Base-by-base conservation (phyloP, 2,329 filamentous ascomycete species). In the Alternaria dauci region DNA sequence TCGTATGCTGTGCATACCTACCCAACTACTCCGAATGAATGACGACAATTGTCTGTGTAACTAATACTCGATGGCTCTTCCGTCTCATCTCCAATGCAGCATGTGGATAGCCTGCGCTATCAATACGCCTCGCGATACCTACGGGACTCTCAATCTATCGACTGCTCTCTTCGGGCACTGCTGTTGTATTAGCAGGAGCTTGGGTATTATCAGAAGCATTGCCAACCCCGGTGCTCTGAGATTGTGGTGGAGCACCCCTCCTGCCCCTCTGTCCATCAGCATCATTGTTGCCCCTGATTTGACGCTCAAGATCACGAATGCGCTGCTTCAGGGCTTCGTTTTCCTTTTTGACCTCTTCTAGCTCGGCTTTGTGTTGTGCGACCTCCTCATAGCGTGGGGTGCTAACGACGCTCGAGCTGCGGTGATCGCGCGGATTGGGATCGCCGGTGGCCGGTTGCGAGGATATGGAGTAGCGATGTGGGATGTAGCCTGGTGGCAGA, bases 311-410 rank as follows among this genome's bases (percentile, higher is more conserved):
- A 53, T 82, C 79, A 52, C 80, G 74, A n/a, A 84, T 82, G 55
- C 81, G 76, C 65, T 81, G 78, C 63, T 81, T 80, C 59, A 84
- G 68, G 38, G 69, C 63, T 48, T 84, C 82, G 70, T 84, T 84
- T 72, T 84, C 82, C 44, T 73, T 73, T 74, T 84, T 84, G 36
- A 82, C 82, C 52, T 81, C 79, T 62, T 84, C 82, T 55, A 84
- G 71, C 71, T 84, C 82, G 8, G 77, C 76, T 41, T 78, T 74
- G 46, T 82, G 80, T 47, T 78, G 73, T 46, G 80, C 77, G 2
- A 81, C 78, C 63, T 83, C 82, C 63, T 81, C 78, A 43, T 80
- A 80, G 30, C 78, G 59, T 2, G 77, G 74, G 28, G 77, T 78
- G 46, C 73, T 75, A n/a, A 80, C 74, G 34, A 77, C 69, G 43